Conservation (phyloP, 2,329 filamentous ascomycete genomes). For the Diaporthe batatas region DNA sequence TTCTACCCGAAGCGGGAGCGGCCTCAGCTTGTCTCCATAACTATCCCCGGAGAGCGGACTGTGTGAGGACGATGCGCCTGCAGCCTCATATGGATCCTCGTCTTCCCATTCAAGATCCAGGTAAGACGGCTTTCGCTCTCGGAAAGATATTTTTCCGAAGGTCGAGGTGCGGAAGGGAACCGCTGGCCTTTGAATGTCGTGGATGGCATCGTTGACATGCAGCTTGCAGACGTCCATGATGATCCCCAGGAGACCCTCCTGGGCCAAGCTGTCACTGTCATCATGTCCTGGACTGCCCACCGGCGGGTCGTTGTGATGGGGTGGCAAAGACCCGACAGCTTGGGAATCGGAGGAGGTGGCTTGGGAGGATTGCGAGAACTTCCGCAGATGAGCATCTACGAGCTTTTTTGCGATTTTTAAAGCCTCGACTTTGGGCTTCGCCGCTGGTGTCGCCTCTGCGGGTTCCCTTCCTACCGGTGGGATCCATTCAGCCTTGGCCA, state of each 20-base stretch:
- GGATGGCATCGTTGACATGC: background rate
- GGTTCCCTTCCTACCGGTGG: too few relatives aligned
- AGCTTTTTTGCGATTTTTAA: background rate
- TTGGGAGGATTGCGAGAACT: background rate
- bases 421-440: background rate
- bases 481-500: background rate
- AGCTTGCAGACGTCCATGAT: slow-evolving; percentile 13
- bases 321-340: background rate
- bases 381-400: background rate
- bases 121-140: background rate
- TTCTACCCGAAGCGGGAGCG: too few relatives aligned
- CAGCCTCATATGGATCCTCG: background rate
- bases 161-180: background rate
- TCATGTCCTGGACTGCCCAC: background rate
- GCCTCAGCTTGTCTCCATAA: background rate
- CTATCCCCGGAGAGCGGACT: too few relatives aligned
- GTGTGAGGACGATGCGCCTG: too few relatives aligned
- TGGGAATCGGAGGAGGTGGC: background rate
- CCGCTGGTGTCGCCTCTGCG: background rate
- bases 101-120: background rate
- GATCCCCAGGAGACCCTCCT: background rate
- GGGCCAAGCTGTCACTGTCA: background rate
- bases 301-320: background rate
- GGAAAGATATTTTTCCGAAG: background rate
- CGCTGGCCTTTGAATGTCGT: background rate